Evolutionary conservation across 371 early-diverging fungal genomes (phyloP).

Genomic region (Mortierella sp.): DNA sequence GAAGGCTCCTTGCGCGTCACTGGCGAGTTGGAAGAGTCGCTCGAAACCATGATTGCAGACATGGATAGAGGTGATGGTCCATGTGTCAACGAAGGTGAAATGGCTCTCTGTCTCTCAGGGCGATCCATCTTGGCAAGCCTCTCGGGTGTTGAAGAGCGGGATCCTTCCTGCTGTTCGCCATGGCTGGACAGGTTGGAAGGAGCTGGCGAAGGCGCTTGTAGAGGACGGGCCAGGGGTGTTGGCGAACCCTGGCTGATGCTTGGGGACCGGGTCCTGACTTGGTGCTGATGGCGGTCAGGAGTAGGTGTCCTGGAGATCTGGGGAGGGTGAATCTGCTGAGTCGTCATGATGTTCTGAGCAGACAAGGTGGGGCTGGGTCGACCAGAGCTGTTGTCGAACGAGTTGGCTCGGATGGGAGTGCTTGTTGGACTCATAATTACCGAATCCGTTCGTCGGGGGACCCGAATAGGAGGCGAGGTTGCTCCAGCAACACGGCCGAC

Average conservation of each 20-base stretch:
- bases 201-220: constrained; percentile 54
- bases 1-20: constrained; percentile 11
- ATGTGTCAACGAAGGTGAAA: constrained; percentile 49
- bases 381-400: constrained; percentile 42
- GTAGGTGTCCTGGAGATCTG: constrained; percentile 54
- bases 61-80: constrained; percentile 54
- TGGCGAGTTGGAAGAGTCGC: background rate
- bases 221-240: constrained; percentile 22
- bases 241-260: constrained; percentile 43
- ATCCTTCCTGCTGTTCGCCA: constrained; percentile 48
- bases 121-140: constrained; percentile 58
- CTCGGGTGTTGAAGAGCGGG: constrained; percentile 44
- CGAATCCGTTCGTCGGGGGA: constrained; percentile 53
- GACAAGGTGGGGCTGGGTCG: constrained; percentile 46
- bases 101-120: constrained; percentile 53
- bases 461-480: constrained; percentile 32
- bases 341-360: constrained; percentile 31
- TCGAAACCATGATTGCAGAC: constrained; percentile 35
- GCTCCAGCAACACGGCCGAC: constrained; percentile 11
- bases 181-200: constrained; percentile 50
- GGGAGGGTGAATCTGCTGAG: constrained; percentile 40
- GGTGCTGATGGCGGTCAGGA: constrained; percentile 37
- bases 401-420: constrained; percentile 31
- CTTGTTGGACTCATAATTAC: constrained; percentile 48
- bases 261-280: constrained; percentile 38